A percentile compares a stretch with the other conserved stretches of the same genome.
These are phyloP conservation scores for Golubevia sp. DNA, from an alignment of 1,284 basidiomycete genomes.

Conservation along the genomic window DNA sequence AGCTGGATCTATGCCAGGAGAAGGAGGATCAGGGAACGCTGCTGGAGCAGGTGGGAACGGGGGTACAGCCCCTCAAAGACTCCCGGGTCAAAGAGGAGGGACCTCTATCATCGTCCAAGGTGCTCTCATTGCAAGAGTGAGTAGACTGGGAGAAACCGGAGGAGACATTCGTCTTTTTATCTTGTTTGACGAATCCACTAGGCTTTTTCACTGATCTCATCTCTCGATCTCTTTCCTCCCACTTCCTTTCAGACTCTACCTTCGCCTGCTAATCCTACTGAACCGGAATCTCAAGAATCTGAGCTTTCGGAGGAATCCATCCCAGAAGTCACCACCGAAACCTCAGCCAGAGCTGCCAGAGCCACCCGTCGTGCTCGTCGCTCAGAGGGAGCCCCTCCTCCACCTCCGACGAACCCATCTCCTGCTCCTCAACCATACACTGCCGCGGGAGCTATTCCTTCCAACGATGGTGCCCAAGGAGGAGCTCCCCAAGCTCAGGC, in stretches of 20 bases:
- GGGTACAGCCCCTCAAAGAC: no score
- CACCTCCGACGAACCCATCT: no score
- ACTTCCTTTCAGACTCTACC: background rate
- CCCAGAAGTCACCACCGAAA: background rate
- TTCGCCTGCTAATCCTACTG: background rate
- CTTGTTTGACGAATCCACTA: no score
- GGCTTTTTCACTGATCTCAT: background rate
- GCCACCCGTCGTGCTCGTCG: background rate
- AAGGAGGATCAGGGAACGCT: background rate
- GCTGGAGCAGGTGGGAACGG: no score
- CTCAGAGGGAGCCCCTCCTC: background rate
- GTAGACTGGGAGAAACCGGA: no score
- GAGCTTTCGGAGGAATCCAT: background rate
- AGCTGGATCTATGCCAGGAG: background rate
- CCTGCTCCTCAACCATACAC: no score
- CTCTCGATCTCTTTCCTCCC: background rate
- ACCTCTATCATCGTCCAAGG: constrained; percentile 58
- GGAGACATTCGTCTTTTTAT: no score
- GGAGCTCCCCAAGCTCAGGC: constrained; percentile 26
- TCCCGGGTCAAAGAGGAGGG: constrained; percentile 21
- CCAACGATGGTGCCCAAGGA: background rate
- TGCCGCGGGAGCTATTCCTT: no score
- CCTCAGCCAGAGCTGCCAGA: background rate
- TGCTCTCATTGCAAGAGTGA: constrained; percentile 44
- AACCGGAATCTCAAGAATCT: background rate